A percentile compares a stretch with the other conserved stretches of the same genome.
Evolutionary conservation across 2,329 filamentous ascomycete genomes (phyloP).

Genomic region (Trichoderma atrobrunneum): DNA sequence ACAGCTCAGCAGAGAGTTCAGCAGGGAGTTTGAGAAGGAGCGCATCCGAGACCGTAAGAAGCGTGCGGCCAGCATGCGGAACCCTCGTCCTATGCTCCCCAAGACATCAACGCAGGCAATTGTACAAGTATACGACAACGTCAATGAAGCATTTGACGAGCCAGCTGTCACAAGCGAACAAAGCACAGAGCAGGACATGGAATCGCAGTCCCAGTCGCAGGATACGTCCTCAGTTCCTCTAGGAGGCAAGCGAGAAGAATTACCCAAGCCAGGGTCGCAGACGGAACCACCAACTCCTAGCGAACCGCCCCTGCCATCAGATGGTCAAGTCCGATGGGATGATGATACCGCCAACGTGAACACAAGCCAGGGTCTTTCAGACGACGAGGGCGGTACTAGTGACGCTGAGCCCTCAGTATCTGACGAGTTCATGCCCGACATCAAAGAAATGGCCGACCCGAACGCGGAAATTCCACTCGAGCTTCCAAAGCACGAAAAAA

Average conservation of each 20-base stretch:
- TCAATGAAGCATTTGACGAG: constrained; percentile 88
- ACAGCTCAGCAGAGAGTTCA: constrained; percentile 93
- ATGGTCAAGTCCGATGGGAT: constrained; percentile 28
- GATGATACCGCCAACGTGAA: constrained; percentile 31
- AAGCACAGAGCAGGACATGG: constrained; percentile 24
- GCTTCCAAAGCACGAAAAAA: constrained; percentile 88
- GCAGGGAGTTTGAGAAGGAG: constrained; percentile 94
- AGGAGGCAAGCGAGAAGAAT: constrained; percentile 27
- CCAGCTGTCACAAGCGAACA: constrained; percentile 58
- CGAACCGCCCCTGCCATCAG: constrained; percentile 25
- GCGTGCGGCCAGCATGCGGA: constrained; percentile 69
- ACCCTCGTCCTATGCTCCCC: constrained; percentile 76
- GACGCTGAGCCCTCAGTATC: constrained; percentile 69
- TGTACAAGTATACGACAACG: constrained; percentile 92
- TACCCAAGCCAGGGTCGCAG: constrained; percentile 25
- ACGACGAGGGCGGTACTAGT: constrained; percentile 66
- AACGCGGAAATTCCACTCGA: constrained; percentile 65
- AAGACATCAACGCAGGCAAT: constrained; percentile 92
- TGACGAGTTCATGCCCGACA: constrained; percentile 65
- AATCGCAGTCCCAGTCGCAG: constrained; percentile 15
- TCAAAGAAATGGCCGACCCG: constrained; percentile 60
- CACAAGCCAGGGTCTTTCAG: constrained; percentile 57
- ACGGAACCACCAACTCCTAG: constrained; percentile 24
- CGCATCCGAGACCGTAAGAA: constrained; percentile 80
- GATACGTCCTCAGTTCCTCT: constrained; percentile 28